A percentile compares a stretch with the other conserved stretches of the same genome.
phyloP scores from a whole-genome alignment of 176 grass and related monocot genomes.

The Rhynchospora tenuis region DNA sequence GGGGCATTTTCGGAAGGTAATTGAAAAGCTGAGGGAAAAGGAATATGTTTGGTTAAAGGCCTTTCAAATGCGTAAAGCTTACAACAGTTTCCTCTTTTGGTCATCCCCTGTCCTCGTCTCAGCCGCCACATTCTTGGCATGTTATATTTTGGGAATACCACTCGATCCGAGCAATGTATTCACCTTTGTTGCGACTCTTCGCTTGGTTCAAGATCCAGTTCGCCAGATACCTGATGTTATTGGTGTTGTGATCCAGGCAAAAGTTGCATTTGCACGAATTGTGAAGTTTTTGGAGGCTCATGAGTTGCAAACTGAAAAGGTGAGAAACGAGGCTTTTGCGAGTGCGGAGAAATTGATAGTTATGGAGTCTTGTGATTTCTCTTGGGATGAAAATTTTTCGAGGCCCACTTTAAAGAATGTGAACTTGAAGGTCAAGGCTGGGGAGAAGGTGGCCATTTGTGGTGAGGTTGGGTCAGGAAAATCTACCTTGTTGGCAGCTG shows the following conservation, averaged over 20 bases:
- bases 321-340: conserved; percentile 20
- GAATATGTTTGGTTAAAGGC: conserved; percentile 78
- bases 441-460: conserved; percentile 86
- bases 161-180: conserved; percentile 85
- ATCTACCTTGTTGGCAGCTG: conserved; percentile 73
- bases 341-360: conserved; percentile 32
- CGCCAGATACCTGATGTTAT: conserved; percentile 79
- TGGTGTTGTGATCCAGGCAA: conserved; percentile 77
- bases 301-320: conserved; percentile 44
- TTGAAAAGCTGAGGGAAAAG: conserved; percentile 60
- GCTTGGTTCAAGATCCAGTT: conserved; percentile 74
- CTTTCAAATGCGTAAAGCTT: conserved; percentile 74
- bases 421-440: conserved; percentile 51
- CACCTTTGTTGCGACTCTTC: conserved; percentile 74
- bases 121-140: conserved; percentile 68
- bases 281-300: conserved; percentile 68
- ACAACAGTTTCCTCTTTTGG: conserved; percentile 86
- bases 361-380: conserved; percentile 62
- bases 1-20: conserved; percentile 70
- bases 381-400: conserved; percentile 59
- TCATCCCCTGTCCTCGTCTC: conserved; percentile 89
- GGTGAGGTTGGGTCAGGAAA: conserved; percentile 96
- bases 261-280: conserved; percentile 76
- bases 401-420: conserved; percentile 63
- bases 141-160: conserved; percentile 66